Evolutionary conservation across 306 rosid genomes (phyloP).

Genomic region (Benincasa hispida): DNA sequence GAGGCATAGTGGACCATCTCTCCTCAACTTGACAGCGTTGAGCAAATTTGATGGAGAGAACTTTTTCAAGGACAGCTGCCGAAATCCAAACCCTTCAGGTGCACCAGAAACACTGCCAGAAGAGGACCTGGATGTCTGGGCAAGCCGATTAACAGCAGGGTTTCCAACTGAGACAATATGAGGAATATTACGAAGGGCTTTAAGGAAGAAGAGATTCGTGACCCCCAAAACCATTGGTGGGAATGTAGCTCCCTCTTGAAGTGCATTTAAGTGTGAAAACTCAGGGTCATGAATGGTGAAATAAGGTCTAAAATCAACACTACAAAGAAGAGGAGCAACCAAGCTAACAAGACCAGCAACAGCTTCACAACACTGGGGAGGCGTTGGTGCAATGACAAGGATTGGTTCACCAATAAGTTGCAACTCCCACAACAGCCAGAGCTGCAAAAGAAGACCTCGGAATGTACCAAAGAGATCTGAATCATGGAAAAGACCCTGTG

Average conservation of each 20-base stretch:
- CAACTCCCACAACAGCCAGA: constrained; percentile 94
- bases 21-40: constrained; percentile 70
- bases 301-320: constrained; percentile 89
- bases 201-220: constrained; percentile 88
- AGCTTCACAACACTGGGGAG: constrained; percentile 95
- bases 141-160: constrained; percentile 49
- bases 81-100: constrained; percentile 60
- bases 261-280: constrained; percentile 58
- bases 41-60: constrained; percentile 72
- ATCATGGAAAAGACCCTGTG: constrained; percentile 87
- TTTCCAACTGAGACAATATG: constrained; percentile 84
- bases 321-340: constrained; percentile 80
- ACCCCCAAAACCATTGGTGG: constrained; percentile 86
- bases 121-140: constrained; percentile 37
- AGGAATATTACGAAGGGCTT: constrained; percentile 62
- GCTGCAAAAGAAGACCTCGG: constrained; percentile 74
- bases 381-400: constrained; percentile 82
- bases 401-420: constrained; percentile 80
- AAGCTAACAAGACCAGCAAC: constrained; percentile 90
- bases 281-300: constrained; percentile 85
- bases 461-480: constrained; percentile 76
- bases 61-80: constrained; percentile 56
- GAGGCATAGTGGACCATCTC: constrained; percentile 92
- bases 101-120: constrained; percentile 40
- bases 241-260: constrained; percentile 55